Evolutionary conservation across 2,329 filamentous ascomycete species (phyloP).

Genomic region (Pseudogymnoascus sp.): DNA sequence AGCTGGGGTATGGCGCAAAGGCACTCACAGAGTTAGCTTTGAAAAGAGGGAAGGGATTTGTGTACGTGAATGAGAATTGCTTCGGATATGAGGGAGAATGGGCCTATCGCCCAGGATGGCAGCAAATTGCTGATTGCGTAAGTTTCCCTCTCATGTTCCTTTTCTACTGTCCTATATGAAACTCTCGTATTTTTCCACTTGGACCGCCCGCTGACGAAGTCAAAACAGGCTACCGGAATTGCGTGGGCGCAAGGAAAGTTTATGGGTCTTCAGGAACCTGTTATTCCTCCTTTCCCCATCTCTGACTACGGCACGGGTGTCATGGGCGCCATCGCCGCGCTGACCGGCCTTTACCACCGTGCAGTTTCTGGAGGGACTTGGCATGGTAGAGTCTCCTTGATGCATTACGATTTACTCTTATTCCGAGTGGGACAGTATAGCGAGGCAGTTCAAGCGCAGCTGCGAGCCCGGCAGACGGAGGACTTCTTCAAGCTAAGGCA

Average conservation of each 20-base stretch:
- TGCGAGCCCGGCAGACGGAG: no score
- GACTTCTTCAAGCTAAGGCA: no score
- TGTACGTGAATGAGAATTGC: constrained; percentile 63
- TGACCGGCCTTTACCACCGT: no score
- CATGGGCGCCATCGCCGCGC: background rate
- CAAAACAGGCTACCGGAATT: no score
- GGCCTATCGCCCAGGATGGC: constrained; percentile 57
- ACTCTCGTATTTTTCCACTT: no score
- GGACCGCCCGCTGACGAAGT: no score
- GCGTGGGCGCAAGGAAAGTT: background rate
- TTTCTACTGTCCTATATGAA: no score
- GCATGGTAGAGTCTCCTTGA: no score
- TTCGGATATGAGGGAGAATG: constrained; percentile 58
- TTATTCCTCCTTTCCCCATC: constrained; percentile 58
- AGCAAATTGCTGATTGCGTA: constrained; percentile 58
- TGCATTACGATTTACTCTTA: no score
- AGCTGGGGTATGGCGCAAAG: constrained; percentile 53
- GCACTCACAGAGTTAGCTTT: constrained; percentile 45
- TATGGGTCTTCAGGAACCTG: constrained; percentile 36
- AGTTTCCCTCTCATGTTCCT: background rate
- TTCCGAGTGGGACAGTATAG: no score
- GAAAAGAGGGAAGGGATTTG: constrained; percentile 45
- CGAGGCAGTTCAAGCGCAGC: no score
- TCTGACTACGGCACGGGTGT: constrained; percentile 64
- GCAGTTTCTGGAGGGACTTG: no score